Evolutionary conservation across 192 early-diverging fungal genomes (phyloP).

Genomic region (Coemansia sp.): DNA sequence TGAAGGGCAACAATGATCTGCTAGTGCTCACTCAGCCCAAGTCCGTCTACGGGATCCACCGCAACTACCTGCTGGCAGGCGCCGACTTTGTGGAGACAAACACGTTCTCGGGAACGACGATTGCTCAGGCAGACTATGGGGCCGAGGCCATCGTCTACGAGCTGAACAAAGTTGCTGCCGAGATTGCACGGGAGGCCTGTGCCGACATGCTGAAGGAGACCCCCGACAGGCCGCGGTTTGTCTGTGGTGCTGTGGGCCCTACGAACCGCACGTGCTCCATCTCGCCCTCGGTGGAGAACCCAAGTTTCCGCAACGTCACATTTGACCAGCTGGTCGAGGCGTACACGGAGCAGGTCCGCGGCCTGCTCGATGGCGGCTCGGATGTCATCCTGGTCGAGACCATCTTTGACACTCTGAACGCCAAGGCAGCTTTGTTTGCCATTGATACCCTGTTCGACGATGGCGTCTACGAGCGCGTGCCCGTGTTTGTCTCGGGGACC

Average conservation of each 20-base stretch:
- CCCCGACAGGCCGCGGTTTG: conserved; percentile 83
- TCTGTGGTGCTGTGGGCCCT: conserved; percentile 81
- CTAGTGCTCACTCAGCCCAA: conserved; percentile 87
- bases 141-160: conserved; percentile 83
- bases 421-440: conserved; percentile 92
- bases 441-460: conserved; percentile 81
- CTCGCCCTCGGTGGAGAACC: conserved; percentile 95
- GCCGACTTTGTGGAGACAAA: conserved; percentile 94
- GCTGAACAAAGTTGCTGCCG: conserved; percentile 85
- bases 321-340: conserved; percentile 90
- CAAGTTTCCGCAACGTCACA: conserved; percentile 87
- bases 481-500: conserved; percentile 80
- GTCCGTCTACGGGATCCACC: conserved; percentile 84
- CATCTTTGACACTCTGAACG: conserved; percentile 96
- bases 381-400: conserved; percentile 94
- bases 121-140: conserved; percentile 89
- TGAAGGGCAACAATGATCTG: conserved; percentile 96
- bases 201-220: conserved; percentile 67
- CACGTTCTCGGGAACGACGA: conserved; percentile 89
- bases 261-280: conserved; percentile 95
- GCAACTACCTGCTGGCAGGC: conserved; percentile 84
- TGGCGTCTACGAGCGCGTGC: conserved; percentile 63
- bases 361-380: conserved; percentile 88
- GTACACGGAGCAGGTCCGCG: conserved; percentile 86
- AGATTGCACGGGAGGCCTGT: conserved; percentile 80